These are phyloP conservation scores for Vitellaria paradoxa DNA, from an alignment of 179 eudicot species.

Conservation along the genomic window DNA sequence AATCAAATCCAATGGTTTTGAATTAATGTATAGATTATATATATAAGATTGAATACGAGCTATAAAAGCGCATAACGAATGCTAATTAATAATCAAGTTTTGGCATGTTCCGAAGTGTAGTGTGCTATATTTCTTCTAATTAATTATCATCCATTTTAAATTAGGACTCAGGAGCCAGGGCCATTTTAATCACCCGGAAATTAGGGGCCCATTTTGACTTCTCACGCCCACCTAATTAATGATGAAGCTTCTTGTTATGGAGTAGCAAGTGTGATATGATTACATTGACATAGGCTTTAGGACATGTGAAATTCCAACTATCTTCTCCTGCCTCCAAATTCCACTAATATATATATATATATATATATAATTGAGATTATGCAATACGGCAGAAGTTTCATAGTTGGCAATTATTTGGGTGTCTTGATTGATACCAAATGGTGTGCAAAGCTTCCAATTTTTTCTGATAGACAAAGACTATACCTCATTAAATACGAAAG, in stretches of 20 bases:
- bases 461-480: constrained; percentile 4
- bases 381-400: background rate
- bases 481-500: constrained; percentile 5
- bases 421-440: background rate
- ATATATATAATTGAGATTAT: background rate
- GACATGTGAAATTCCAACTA: background rate
- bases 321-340: background rate
- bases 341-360: too few relatives aligned
- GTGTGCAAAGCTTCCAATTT: constrained; percentile 12
- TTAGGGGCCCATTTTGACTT: background rate
- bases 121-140: background rate
- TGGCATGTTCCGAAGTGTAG: background rate
- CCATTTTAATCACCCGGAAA: background rate
- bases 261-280: background rate
- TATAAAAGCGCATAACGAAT: background rate
- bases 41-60: background rate
- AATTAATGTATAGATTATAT: too few relatives aligned
- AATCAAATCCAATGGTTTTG: too few relatives aligned
- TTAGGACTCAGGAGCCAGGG: too few relatives aligned
- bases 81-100: background rate
- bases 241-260: background rate
- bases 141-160: too few relatives aligned
- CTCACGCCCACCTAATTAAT: background rate
- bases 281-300: background rate
- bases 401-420: background rate